Base-by-base conservation (phyloP, 2,329 filamentous ascomycete genomes). In the Penicillium oxalicum region DNA sequence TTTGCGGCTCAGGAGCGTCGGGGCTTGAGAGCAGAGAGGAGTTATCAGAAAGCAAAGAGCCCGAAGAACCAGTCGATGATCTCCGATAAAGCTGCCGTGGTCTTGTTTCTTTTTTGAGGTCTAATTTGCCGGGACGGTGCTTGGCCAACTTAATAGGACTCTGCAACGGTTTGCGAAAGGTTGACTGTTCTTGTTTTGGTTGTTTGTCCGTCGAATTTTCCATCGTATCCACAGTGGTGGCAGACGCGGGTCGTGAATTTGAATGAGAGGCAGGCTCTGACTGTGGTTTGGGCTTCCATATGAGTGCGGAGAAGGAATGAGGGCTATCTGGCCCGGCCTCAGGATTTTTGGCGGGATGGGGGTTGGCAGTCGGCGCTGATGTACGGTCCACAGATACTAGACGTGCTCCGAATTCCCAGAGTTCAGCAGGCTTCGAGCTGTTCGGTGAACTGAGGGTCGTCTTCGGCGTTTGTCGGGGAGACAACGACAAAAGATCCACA, bases 141-240 rank as follows among this genome's bases (percentile, higher is more conserved):
- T 63, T 65, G 12, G 58, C 60, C 9, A 68, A 57, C 41, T 65
- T 67, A 9, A 65, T 66, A 2, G 65, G 65, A 25, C 64, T 69
- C 35, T 68, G 62, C 25, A 66, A 47, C 25, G 57, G 64, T 35
- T 61, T 61, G 36, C 58, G 61, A 3, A 52, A 48, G 5, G 53
- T 48, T 8, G 25, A 35, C 5, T 48, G 45, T 11, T 49, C 38
- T 6, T 53, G 55, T 38, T 47, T 9, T 5, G 47, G 42, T 6
- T 47, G 40, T 25, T 51, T 51, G 32, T 36, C 46, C 29, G 24
- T 38, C 1, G 32, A 12, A 4, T 48, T 18, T 11, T 40, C 25
- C 25, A 44, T 47, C n/a, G 42, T 29, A 11, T 49, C 45, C 18
- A 18, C 18, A 18, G 18, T 18, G 18, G 18, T 18, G n/a, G 18